phyloP scores from a whole-genome alignment of 371 early-diverging fungal species.

The Synchytrium microbalum region DNA sequence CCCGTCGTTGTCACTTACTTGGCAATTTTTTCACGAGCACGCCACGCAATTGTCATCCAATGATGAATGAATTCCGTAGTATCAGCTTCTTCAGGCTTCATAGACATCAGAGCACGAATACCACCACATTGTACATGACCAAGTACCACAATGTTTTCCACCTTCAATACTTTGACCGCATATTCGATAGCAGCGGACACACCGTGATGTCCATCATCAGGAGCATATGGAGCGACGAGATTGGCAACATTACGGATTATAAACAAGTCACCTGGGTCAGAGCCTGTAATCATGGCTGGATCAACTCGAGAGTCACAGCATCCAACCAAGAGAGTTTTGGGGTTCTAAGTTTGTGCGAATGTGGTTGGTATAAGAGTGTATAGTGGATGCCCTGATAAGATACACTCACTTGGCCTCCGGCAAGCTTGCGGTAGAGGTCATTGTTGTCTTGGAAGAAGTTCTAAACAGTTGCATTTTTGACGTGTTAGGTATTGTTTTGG shows the following conservation, averaged over 20 bases:
- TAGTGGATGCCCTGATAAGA: no score
- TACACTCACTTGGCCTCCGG: no score
- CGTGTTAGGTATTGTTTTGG: no score
- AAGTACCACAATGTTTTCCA: slow-evolving; percentile 28
- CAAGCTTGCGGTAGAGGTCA: no score
- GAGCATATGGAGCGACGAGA: slow-evolving; percentile 29
- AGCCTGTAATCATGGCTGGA: slow-evolving; percentile 36
- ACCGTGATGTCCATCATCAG: slow-evolving; percentile 23
- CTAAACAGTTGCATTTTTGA: no score
- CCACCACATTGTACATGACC: slow-evolving; percentile 36
- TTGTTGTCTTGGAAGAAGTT: no score
- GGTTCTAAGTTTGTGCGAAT: slow-evolving; percentile 24
- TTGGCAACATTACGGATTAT: slow-evolving; percentile 35
- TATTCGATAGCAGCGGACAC: slow-evolving; percentile 31
- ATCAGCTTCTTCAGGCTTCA: slow-evolving; percentile 9
- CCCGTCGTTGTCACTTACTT: no score
- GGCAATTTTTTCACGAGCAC: slow-evolving; percentile 24
- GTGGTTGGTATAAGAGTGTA: no score
- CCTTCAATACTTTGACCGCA: slow-evolving; percentile 30
- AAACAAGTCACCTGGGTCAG: slow-evolving; percentile 36
- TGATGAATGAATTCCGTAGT: slow-evolving; percentile 29
- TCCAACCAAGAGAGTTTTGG: slow-evolving; percentile 29
- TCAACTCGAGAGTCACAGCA: slow-evolving; percentile 39
- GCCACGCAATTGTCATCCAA: slow-evolving; percentile 31
- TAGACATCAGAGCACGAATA: slow-evolving; percentile 25